phyloP scores from a whole-genome alignment of 345 rosid genomes.

The Citrus australasica region DNA sequence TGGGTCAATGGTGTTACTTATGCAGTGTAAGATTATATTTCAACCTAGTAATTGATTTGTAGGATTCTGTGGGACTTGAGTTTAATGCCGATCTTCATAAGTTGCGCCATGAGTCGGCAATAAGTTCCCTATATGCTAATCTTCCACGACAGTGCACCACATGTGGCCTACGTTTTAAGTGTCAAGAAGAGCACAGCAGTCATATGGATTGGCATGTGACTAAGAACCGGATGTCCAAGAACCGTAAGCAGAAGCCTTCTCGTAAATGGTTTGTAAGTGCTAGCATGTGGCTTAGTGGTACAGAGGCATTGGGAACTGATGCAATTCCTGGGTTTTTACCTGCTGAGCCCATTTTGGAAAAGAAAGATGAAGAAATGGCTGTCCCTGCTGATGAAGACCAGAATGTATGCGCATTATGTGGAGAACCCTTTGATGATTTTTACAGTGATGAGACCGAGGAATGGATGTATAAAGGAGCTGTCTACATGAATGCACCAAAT shows the following conservation, averaged over 20 bases:
- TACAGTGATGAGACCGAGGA: conserved; percentile 96
- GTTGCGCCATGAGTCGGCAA: conserved; percentile 79
- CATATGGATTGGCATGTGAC: conserved; percentile 99
- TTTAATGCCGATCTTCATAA: conserved; percentile 80
- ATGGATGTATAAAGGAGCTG: conserved; percentile 99
- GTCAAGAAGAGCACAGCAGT: conserved; percentile 91
- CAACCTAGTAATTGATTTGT: conserved; percentile 28
- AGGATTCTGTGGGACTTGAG: conserved; percentile 77
- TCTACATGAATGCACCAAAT: conserved; percentile 81
- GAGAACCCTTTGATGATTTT: conserved; percentile 94
- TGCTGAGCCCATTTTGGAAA: conserved; percentile 57
- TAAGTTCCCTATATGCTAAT: conserved; percentile 71
- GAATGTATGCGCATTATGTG: conserved; percentile 88
- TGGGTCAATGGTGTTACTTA: not conserved
- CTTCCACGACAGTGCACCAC: conserved; percentile 98
- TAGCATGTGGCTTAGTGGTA: conserved; percentile 99
- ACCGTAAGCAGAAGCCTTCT: conserved; percentile 89
- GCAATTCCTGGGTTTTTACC: conserved; percentile 93
- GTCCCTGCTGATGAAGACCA: conserved; percentile 99
- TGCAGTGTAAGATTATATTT: conserved; percentile 17
- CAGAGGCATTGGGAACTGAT: conserved; percentile 92
- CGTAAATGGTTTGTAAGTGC: conserved; percentile 98
- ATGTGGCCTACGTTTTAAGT: conserved; percentile 90
- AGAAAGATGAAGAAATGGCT: conserved; percentile 87
- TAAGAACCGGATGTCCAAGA: conserved; percentile 91